Evolutionary conservation across 176 grass and related monocot genomes (phyloP).

Genomic region (Tillandsia fasciculata): DNA sequence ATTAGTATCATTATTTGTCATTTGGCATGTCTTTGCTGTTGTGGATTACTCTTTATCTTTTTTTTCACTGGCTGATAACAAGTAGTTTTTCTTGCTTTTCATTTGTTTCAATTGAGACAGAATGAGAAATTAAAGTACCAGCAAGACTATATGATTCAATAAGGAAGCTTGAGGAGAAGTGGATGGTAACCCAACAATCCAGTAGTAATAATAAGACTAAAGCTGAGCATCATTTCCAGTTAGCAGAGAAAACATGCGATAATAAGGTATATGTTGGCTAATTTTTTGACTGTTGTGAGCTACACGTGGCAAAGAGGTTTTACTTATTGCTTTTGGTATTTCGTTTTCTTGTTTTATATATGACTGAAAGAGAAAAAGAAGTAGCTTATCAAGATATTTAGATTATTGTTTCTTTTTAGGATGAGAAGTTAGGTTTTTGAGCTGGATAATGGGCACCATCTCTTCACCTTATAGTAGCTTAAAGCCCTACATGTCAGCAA

Average conservation of each 20-base stretch:
- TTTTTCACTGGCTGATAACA: not conserved
- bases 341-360: too few species aligned
- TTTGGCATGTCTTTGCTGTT: not conserved
- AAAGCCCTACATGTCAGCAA: too few species aligned
- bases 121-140: slow-evolving; percentile 80
- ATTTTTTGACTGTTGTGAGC: not conserved
- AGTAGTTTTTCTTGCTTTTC: not conserved
- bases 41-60: not conserved
- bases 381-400: too few species aligned
- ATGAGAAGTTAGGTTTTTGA: too few species aligned
- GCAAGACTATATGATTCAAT: slow-evolving; percentile 93
- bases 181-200: slow-evolving; percentile 69
- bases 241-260: slow-evolving; percentile 26
- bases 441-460: too few species aligned
- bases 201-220: slow-evolving; percentile 12
- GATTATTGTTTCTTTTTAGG: too few species aligned
- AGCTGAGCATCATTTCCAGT: slow-evolving; percentile 6
- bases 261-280: slow-evolving; percentile 38
- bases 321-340: too few species aligned
- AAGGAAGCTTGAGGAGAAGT: slow-evolving; percentile 89
- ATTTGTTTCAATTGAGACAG: slow-evolving; percentile 27
- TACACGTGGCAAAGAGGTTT: too few species aligned
- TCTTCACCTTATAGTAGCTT: too few species aligned
- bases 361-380: too few species aligned
- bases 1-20: not conserved